phyloP scores from a whole-genome alignment of 441 rosid genomes.

The Gossypium schwendimanii region DNA sequence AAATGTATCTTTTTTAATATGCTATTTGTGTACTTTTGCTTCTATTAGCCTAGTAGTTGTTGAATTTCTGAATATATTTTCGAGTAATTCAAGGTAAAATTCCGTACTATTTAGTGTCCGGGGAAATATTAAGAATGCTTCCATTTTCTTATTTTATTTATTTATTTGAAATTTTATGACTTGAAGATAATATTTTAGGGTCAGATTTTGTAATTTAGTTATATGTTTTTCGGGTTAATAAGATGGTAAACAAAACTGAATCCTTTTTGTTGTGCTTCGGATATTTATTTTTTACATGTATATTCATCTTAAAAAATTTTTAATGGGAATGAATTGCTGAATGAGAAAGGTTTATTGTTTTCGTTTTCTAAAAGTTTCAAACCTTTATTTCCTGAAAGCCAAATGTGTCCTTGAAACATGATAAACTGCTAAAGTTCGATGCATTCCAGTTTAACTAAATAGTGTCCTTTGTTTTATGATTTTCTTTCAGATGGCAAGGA shows the following conservation, averaged over 20 bases:
- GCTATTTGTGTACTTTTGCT: not conserved
- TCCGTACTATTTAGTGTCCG: not conserved
- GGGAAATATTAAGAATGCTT: not conserved
- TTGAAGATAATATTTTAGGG: not conserved
- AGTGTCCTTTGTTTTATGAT: not conserved
- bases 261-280: not conserved
- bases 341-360: not conserved
- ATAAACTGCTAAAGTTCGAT: not conserved
- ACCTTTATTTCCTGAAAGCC: not conserved
- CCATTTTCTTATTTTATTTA: not conserved
- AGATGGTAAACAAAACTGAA: not conserved
- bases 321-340: not conserved
- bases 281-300: not conserved
- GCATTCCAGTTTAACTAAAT: not conserved
- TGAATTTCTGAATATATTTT: not conserved
- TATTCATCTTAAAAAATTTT: not conserved
- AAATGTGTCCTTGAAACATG: not conserved
- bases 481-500: constrained; percentile 62
- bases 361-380: not conserved
- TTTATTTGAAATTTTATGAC: not conserved
- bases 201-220: not conserved
- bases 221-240: not conserved
- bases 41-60: not conserved
- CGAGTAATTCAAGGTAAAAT: not conserved
- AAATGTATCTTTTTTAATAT: not conserved